A percentile compares a stretch with the other conserved stretches of the same genome.
phyloP scores from a whole-genome alignment of 2,329 filamentous ascomycete genomes.

The Bipolaris sorokiniana region DNA sequence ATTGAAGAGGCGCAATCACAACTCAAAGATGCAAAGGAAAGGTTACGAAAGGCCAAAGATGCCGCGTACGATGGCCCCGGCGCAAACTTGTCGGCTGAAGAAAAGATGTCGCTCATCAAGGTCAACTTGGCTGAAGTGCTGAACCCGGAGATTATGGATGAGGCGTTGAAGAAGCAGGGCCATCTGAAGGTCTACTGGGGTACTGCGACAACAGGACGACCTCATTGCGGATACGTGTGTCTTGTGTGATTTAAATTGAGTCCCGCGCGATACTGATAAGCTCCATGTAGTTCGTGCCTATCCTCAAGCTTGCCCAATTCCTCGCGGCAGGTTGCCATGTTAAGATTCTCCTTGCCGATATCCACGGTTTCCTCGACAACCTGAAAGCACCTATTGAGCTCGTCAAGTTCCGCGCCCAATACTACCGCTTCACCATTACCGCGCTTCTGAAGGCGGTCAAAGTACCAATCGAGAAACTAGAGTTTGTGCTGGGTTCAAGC shows the following conservation, averaged over 20 bases:
- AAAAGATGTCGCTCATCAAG: constrained; percentile 76
- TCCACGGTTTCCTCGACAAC: constrained; percentile 78
- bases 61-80: constrained; percentile 28
- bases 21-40: constrained; percentile 38
- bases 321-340: constrained; percentile 84
- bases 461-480: constrained; percentile 77
- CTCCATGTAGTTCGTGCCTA: constrained; percentile 70
- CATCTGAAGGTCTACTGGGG: constrained; percentile 86
- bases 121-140: constrained; percentile 83
- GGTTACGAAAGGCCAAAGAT: constrained; percentile 34
- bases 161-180: constrained; percentile 68
- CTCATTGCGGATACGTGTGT: constrained; percentile 79
- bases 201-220: constrained; percentile 83
- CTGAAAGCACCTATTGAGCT: constrained; percentile 88
- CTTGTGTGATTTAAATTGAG: background rate
- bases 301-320: constrained; percentile 88
- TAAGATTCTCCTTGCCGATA: constrained; percentile 71
- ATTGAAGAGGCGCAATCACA: constrained; percentile 39
- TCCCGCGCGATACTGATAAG: constrained; percentile 16
- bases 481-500: constrained; percentile 82
- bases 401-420: constrained; percentile 79
- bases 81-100: constrained; percentile 54
- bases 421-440: constrained; percentile 80
- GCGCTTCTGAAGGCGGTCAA: constrained; percentile 77
- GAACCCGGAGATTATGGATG: constrained; percentile 82